phyloP scores from a whole-genome alignment of 257 asterid genomes.

The Primulina tabacum region DNA sequence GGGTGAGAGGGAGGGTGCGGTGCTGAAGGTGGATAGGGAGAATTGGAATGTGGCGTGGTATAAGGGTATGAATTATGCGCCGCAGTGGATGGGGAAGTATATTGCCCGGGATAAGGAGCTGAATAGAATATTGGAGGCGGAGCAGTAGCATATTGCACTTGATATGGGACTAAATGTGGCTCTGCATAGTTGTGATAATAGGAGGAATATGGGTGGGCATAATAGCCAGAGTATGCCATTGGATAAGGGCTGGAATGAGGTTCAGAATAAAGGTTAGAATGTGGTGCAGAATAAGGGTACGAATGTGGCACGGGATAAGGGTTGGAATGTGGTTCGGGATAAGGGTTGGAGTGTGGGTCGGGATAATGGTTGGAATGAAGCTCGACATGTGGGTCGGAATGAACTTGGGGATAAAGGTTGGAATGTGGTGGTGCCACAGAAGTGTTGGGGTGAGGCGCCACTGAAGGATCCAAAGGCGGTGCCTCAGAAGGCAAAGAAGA shows the following conservation, averaged over 20 bases:
- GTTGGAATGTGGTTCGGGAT: not conserved
- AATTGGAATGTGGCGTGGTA: slow-evolving; percentile 3
- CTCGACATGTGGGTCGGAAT: not conserved
- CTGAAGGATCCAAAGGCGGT: not conserved
- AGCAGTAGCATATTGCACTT: not conserved
- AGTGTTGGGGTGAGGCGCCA: not conserved
- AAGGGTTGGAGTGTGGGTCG: not conserved
- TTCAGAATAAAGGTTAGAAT: not conserved
- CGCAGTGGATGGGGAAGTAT: not conserved
- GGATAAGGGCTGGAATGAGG: not conserved
- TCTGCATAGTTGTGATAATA: not conserved
- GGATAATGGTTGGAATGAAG: not conserved
- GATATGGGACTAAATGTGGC: not conserved
- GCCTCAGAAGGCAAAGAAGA: not conserved
- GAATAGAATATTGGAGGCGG: not conserved
- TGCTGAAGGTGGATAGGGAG: not conserved
- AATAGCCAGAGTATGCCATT: not conserved
- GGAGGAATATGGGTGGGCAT: not conserved
- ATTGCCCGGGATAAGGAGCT: slow-evolving; percentile 1
- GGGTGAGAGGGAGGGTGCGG: slow-evolving; percentile 18
- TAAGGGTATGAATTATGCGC: slow-evolving; percentile 8
- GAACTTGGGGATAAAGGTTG: not conserved
- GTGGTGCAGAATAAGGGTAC: not conserved
- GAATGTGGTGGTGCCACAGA: not conserved
- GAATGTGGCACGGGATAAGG: not conserved